Evolutionary conservation across 2,329 filamentous ascomycete species (phyloP).

Genomic region (Teratosphaeria zuluensis): DNA sequence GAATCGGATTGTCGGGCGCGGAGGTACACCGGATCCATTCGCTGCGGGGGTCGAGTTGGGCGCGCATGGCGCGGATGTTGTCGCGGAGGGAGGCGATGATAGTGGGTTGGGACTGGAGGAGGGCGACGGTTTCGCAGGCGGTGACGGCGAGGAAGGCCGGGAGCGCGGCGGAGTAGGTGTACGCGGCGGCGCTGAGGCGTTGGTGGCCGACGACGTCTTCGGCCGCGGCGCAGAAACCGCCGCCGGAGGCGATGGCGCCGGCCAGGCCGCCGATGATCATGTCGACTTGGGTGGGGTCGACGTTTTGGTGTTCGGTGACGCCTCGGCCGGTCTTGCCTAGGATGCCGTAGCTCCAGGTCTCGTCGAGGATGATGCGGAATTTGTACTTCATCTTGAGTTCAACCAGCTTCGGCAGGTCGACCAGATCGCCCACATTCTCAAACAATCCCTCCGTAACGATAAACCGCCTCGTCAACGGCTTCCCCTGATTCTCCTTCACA

Average conservation of each 20-base stretch:
- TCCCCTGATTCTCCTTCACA: conserved; percentile 76
- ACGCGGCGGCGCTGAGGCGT: conserved; percentile 81
- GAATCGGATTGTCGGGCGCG: conserved; percentile 71
- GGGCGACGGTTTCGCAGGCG: conserved; percentile 76
- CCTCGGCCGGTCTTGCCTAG: conserved; percentile 85
- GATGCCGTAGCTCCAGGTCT: conserved; percentile 95
- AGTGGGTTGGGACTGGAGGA: conserved; percentile 81
- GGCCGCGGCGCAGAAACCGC: conserved; percentile 89
- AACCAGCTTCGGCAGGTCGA: conserved; percentile 78
- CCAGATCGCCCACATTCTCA: conserved; percentile 78
- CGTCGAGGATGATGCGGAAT: conserved; percentile 93
- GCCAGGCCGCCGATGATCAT: conserved; percentile 94
- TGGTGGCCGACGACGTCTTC: conserved; percentile 93
- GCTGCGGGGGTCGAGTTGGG: conserved; percentile 81
- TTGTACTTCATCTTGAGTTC: conserved; percentile 95
- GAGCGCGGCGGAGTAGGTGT: conserved; percentile 90
- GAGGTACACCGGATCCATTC: conserved; percentile 87
- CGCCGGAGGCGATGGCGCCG: conserved; percentile 80
- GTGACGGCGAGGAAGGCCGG: conserved; percentile 94
- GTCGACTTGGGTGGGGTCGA: conserved; percentile 85
- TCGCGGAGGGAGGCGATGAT: conserved; percentile 71
- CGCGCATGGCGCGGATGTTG: conserved; percentile 74
- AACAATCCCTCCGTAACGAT: conserved; percentile 94
- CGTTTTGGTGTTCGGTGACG: conserved; percentile 91
- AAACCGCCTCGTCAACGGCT: conserved; percentile 83